phyloP scores from a whole-genome alignment of 2,329 filamentous ascomycete species.

The Pseudocercospora musae region DNA sequence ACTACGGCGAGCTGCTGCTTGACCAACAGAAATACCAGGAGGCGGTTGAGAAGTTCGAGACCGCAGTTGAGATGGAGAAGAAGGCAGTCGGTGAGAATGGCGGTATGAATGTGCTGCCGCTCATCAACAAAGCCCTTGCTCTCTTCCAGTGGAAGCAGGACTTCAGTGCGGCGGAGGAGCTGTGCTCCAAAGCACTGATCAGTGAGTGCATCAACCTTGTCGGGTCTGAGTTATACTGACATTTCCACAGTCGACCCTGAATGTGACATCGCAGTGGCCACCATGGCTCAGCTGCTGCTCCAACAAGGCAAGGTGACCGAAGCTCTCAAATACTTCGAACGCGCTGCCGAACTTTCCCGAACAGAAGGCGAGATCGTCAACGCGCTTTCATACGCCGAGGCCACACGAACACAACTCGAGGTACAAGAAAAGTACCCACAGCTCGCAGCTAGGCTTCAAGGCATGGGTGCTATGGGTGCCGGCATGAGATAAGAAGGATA shows the following conservation, averaged over 20 bases:
- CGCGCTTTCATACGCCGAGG: conserved; percentile 93
- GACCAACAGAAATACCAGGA: conserved; percentile 96
- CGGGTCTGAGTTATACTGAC: conserved; percentile 35
- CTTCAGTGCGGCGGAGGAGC: conserved; percentile 87
- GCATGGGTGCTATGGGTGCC: conserved; percentile 28
- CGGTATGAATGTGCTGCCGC: conserved; percentile 93
- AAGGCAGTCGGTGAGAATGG: conserved; percentile 67
- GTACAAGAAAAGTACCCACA: conserved; percentile 55
- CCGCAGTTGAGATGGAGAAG: conserved; percentile 98
- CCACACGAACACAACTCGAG: conserved; percentile 91
- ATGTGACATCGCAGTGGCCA: conserved; percentile 97
- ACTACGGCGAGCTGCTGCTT: conserved; percentile 94
- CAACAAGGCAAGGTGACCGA: conserved; percentile 97
- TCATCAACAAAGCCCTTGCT: conserved; percentile 97
- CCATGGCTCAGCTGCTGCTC: conserved; percentile 94
- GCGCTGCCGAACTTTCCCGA: conserved; percentile 86
- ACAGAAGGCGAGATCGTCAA: conserved; percentile 97
- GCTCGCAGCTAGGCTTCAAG: conserved; percentile 46
- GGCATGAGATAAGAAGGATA: conserved; percentile 17
- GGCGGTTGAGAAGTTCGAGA: conserved; percentile 97
- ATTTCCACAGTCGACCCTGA: conserved; percentile 78
- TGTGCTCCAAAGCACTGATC: conserved; percentile 95
- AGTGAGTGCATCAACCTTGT: conserved; percentile 58
- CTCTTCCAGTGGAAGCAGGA: conserved; percentile 99
- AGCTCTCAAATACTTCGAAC: conserved; percentile 94